Evolutionary conservation across 805 yeast species (phyloP).

Genomic region (Nakazawaea ishiwadae): DNA sequence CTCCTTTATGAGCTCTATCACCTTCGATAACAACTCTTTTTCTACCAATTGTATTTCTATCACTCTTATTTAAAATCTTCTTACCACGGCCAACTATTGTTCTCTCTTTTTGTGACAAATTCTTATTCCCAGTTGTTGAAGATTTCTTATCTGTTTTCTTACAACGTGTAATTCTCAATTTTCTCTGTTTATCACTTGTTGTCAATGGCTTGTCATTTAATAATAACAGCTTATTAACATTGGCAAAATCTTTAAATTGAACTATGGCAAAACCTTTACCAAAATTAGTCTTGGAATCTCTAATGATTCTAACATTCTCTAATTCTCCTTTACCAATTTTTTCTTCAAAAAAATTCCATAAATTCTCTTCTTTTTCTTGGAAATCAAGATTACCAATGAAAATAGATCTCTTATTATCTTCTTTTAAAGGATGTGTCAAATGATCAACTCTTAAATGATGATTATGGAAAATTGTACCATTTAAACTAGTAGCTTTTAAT

Average conservation of each 20-base stretch:
- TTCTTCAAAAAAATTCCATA: slow-evolving; percentile 74
- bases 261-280: slow-evolving; percentile 98
- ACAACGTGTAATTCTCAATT: slow-evolving; percentile 73
- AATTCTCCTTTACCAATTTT: slow-evolving; percentile 56
- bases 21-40: slow-evolving; percentile 63
- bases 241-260: slow-evolving; percentile 70
- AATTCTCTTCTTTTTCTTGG: slow-evolving; percentile 83
- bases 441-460: slow-evolving; percentile 89
- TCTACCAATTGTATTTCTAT: slow-evolving; percentile 69
- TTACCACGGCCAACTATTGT: slow-evolving; percentile 79
- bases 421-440: slow-evolving; percentile 85
- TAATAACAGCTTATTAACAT: slow-evolving; percentile 78
- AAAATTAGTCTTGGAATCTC: slow-evolving; percentile 89
- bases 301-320: slow-evolving; percentile 82
- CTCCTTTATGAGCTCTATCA: slow-evolving; percentile 69
- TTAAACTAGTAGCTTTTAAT: slow-evolving; percentile 43
- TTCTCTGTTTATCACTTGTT: slow-evolving; percentile 41
- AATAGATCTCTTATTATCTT: slow-evolving; percentile 76
- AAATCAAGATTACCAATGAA: slow-evolving; percentile 94
- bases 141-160: slow-evolving; percentile 32
- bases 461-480: slow-evolving; percentile 62
- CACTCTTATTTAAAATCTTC: slow-evolving; percentile 73
- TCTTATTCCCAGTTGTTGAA: slow-evolving; percentile 16
- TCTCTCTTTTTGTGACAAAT: slow-evolving; percentile 61
- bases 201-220: slow-evolving; percentile 62